A percentile compares a stretch with the other conserved stretches of the same genome.
Evolutionary conservation across 2,329 filamentous ascomycete species (phyloP).

Genomic region (Fusarium sp.): DNA sequence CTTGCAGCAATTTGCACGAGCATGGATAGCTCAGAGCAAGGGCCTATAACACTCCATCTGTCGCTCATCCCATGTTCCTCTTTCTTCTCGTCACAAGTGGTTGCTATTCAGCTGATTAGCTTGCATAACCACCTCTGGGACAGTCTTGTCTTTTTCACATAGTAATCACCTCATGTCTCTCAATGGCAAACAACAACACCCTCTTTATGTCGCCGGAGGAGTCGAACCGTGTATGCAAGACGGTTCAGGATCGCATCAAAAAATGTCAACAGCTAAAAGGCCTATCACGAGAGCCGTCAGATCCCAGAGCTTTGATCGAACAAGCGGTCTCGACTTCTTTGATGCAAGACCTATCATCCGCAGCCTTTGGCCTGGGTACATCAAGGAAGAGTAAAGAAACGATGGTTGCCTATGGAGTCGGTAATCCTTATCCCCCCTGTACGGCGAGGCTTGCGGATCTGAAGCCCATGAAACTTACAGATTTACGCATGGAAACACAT

Average conservation of each 20-base stretch:
- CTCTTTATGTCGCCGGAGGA: slow-evolving; percentile 54
- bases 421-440: slow-evolving; percentile 49
- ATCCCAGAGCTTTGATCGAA: slow-evolving; percentile 40
- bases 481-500: slow-evolving; percentile 52
- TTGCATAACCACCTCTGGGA: no score
- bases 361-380: slow-evolving; percentile 31
- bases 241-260: slow-evolving; percentile 38
- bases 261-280: slow-evolving; percentile 45
- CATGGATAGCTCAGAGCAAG: not conserved
- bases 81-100: no score
- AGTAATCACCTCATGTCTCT: no score
- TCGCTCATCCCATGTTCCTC: no score
- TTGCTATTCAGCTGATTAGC: no score
- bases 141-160: no score
- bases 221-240: slow-evolving; percentile 49
- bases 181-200: slow-evolving; percentile 48
- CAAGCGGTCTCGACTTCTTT: slow-evolving; percentile 52
- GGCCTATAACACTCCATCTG: not conserved
- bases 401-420: slow-evolving; percentile 51
- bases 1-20: not conserved
- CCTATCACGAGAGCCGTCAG: slow-evolving; percentile 37
- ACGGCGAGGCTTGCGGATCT: slow-evolving; percentile 37
- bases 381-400: slow-evolving; percentile 38
- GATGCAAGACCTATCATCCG: slow-evolving; percentile 53
- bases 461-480: slow-evolving; percentile 43